A percentile compares a stretch with the other conserved stretches of the same genome.
phyloP scores from a whole-genome alignment of 139 green algal genomes.

The Volvox africanus region DNA sequence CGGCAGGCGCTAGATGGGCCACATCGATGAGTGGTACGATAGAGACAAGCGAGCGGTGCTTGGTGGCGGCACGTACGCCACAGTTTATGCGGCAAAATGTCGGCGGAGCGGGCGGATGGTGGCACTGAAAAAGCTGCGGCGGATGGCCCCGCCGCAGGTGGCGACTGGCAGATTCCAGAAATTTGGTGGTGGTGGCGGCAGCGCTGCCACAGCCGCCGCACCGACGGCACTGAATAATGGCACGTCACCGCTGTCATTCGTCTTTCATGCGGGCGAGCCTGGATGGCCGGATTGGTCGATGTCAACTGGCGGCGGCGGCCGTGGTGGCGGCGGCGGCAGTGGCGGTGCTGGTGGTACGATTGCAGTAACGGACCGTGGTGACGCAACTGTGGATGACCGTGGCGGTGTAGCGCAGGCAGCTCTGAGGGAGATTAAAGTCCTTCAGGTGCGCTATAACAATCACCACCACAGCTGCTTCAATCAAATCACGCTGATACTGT shows the following conservation, averaged over 20 bases:
- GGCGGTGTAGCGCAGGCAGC: constrained; percentile 83
- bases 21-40: constrained; percentile 20
- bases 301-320: too few species aligned
- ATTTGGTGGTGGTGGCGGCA: background rate
- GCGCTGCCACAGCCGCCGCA: background rate
- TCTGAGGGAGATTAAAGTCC: constrained; percentile 87
- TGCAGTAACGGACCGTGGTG: background rate
- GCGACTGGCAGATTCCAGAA: background rate
- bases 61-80: constrained; percentile 31
- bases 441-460: constrained; percentile 62
- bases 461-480: too few species aligned
- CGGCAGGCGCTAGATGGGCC: constrained; percentile 31
- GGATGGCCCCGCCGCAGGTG: background rate
- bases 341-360: background rate
- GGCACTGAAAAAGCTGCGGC: constrained; percentile 81
- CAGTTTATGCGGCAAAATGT: background rate
- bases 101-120: constrained; percentile 70
- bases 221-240: too few species aligned
- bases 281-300: too few species aligned
- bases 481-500: too few species aligned
- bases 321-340: background rate
- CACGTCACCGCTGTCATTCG: background rate
- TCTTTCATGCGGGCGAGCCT: background rate
- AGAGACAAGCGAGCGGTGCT: constrained; percentile 13
- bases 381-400: constrained; percentile 50